Base-by-base conservation (phyloP, 148 eudicot genomes). In the Nepenthes mirabilis region DNA sequence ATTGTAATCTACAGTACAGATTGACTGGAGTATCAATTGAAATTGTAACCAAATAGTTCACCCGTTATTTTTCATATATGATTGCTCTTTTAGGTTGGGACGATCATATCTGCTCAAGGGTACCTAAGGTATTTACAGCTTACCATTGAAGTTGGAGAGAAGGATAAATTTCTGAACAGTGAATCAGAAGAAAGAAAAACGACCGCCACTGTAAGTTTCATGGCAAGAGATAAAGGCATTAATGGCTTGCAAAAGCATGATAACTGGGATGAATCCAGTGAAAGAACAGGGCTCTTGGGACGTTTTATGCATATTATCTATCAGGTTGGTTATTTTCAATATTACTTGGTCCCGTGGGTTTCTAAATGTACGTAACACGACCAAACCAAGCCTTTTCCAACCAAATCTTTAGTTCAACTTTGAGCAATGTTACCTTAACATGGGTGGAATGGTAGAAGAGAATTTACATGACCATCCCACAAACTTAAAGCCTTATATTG, bases 31-130 rank as follows among this genome's bases (percentile, higher is more conserved):
- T 8, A 40, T 40, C 45, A 3, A 8, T 3, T 40, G 6, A 40
- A 40, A 3, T 40, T 40, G 8, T 40, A 40, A 40, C 45, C 6
- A 40, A 40, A 40, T 23, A 23, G 9, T 33, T 23, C 35, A 14
- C 33, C 6, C 13, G 2, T 35, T 9, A 6, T 36, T 2, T 53
- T 23, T 23, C 23, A 23, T 23, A 23, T 23, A 23, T 43, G n/a
- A 53, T 53, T 40, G 61, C 64, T 50, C 11, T 9, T 55, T 72
- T 65, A 91, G 95, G 63, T 87, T 60, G 97, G 75, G 1, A 78
- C 81, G 23, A 14, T 76, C 52, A 61, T 83, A 52, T 91, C 97
- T 36, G 85, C 82, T 32, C 90, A 68, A 64, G 93, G 85, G 59
- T 91, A 95, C 74, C 77, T 75, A 72, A 69, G 35, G 63, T 57